A percentile compares a stretch with the other conserved stretches of the same genome.
phyloP scores from a whole-genome alignment of 371 early-diverging fungal genomes.

The Catenaria anguillulae region DNA sequence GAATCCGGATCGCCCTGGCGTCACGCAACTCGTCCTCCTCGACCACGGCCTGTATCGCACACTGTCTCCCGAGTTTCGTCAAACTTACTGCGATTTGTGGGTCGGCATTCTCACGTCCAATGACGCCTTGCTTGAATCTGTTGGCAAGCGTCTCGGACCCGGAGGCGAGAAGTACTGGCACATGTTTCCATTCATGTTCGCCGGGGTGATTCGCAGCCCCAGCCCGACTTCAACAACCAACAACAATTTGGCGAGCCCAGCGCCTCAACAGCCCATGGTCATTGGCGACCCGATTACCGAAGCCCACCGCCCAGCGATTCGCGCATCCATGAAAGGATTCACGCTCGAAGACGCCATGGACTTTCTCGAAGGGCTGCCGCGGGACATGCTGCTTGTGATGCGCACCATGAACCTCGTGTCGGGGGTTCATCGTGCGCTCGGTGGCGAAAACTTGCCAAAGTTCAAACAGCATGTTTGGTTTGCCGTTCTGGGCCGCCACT shows the following conservation, averaged over 20 bases:
- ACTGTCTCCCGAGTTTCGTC: constrained; percentile 49
- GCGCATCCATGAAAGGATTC: constrained; percentile 10
- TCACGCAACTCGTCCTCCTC: constrained; percentile 46
- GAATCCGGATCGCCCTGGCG: not conserved
- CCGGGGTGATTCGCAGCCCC: not conserved
- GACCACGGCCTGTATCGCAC: constrained; percentile 90
- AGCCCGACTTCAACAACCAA: too few relatives aligned
- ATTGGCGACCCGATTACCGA: not conserved
- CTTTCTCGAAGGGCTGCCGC: constrained; percentile 16
- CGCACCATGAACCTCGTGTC: constrained; percentile 25
- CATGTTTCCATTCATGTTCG: not conserved
- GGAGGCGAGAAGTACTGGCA: not conserved
- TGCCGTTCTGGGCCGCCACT: not conserved
- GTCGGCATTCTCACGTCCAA: constrained; percentile 11
- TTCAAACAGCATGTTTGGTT: not conserved
- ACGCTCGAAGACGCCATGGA: constrained; percentile 1
- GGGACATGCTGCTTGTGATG: constrained; percentile 28
- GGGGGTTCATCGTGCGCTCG: constrained; percentile 25
- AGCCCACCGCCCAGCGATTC: not conserved
- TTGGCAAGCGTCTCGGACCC: not conserved
- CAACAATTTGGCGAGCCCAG: too few relatives aligned
- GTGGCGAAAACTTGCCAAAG: constrained; percentile 16
- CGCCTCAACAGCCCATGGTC: not conserved
- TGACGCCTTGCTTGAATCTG: not conserved
- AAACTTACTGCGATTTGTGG: constrained; percentile 79